Evolutionary conservation across 1,284 basidiomycete genomes (phyloP), one percentile per base, ranked within the genome.

Genomic region (Wolfiporia cocos): DNA sequence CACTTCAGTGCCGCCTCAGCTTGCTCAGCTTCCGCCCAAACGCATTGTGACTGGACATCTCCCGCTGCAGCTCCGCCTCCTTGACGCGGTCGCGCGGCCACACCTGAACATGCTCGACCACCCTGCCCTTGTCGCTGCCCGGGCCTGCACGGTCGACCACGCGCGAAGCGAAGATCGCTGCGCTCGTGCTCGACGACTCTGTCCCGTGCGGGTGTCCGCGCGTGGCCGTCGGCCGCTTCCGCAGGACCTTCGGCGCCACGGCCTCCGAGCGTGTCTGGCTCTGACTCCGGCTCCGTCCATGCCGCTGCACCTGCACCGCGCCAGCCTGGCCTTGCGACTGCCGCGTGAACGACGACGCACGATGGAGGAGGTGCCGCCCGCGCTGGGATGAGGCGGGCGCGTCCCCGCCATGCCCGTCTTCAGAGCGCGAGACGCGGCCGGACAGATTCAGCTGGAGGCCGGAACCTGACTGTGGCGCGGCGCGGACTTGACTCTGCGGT

Each of bases 21-120:
- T 63, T 65, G 56, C 59, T 64, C 42, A 65, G 42, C 54, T 62
- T 64, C 37, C 58, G 49, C 36, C 47, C 49, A 4, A 22, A 23
- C 20, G 47, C 23, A 37, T 45, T 41, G 34, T 43, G 41, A 28
- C 41, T 40, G 28, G 33, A 43, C 14, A 38, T 19, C 44, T 52
- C 48, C 39, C 49, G 47, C 47, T 50, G 49, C 37, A 39, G 41
- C 42, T 51, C 51, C 47, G 50, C 50, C 44, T 52, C 49, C 45
- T 51, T 50, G 42, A 51, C 52, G 3, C 44, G 41, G 26, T 45
- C 49, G 20, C 41, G 24, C 45, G 45, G 41, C 31, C 50, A 41
- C 43, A 55, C 49, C 41, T 49, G 44, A 34, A 53, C 51, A n/a
- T 51, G 44, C 40, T 55, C 53, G 34, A 54, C 20, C 41, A 41